phyloP scores from a whole-genome alignment of 2,329 filamentous ascomycete genomes.

The Diplodia seriata region DNA sequence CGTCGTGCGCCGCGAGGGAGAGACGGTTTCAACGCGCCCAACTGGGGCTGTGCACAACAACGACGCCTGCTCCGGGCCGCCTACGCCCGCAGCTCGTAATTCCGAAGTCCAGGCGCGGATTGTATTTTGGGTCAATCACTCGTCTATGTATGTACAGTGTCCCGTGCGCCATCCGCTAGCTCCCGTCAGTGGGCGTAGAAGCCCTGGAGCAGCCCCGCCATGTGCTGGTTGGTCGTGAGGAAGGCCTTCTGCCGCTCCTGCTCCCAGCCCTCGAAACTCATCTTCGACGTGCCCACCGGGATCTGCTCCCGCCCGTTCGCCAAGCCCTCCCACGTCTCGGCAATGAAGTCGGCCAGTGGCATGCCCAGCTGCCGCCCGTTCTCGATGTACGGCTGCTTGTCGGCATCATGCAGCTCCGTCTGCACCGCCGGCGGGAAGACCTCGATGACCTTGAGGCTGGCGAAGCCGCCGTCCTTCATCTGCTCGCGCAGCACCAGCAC shows the following conservation, averaged over 20 bases:
- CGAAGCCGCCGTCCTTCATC: slow-evolving; percentile 51
- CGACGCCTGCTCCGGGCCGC: not conserved
- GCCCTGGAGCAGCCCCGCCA: slow-evolving; percentile 23
- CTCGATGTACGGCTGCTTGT: slow-evolving; percentile 62
- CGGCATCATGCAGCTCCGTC: slow-evolving; percentile 63
- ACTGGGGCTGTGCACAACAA: slow-evolving; percentile 20
- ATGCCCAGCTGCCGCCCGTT: slow-evolving; percentile 60
- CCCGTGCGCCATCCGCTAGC: not conserved
- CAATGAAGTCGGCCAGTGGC: slow-evolving; percentile 60
- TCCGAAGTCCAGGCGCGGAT: not conserved
- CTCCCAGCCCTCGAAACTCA: slow-evolving; percentile 56
- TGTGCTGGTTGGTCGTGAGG: slow-evolving; percentile 15
- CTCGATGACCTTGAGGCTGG: slow-evolving; percentile 62
- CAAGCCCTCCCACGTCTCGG: slow-evolving; percentile 58
- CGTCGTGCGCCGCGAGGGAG: not conserved
- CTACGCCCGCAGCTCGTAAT: not conserved
- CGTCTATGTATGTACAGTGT: too few species aligned
- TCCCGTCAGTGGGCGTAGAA: slow-evolving; percentile 26
- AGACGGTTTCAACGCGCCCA: slow-evolving; percentile 26
- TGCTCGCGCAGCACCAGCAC: slow-evolving; percentile 60
- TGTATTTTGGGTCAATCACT: too few species aligned
- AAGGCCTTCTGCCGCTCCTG: slow-evolving; percentile 52
- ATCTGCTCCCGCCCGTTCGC: slow-evolving; percentile 60
- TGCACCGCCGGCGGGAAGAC: slow-evolving; percentile 64
- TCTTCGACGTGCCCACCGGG: slow-evolving; percentile 54